Percentiles rank a stretch among this genome's conserved stretches.
These are phyloP conservation scores for Neoscytalidium dimidiatum DNA, from an alignment of 2,329 filamentous ascomycete species.

Conservation along the genomic window DNA sequence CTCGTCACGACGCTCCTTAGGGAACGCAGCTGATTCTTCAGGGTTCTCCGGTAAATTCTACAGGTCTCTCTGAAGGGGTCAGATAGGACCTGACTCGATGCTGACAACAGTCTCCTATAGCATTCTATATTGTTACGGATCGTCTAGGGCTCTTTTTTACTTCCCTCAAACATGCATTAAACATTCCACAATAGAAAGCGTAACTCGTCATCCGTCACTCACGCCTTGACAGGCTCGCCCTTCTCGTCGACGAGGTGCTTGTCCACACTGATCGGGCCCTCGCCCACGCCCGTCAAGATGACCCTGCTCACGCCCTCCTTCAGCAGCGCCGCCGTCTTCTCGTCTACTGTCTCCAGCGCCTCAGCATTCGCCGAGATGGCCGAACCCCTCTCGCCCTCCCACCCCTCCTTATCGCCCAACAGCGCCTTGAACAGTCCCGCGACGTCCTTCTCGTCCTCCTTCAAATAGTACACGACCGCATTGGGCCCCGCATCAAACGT, in stretches of 20 bases:
- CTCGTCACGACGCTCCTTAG: too few relatives aligned
- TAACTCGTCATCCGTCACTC: not conserved
- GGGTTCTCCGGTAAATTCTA: too few relatives aligned
- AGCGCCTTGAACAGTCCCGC: conserved; percentile 76
- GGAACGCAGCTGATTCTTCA: too few relatives aligned
- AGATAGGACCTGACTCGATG: too few relatives aligned
- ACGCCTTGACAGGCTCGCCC: conserved; percentile 30
- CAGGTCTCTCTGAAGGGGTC: too few relatives aligned
- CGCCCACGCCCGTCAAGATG: conserved; percentile 88
- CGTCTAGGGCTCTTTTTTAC: too few relatives aligned
- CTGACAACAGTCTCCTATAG: too few relatives aligned
- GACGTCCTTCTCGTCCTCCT: conserved; percentile 71
- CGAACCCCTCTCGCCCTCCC: conserved; percentile 60
- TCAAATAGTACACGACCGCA: conserved; percentile 92
- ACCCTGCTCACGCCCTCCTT: conserved; percentile 82
- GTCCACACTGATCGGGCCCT: conserved; percentile 80
- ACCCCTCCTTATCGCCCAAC: conserved; percentile 67
- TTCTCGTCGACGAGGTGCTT: conserved; percentile 73
- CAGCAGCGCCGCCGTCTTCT: conserved; percentile 51
- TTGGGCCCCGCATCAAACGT: conserved; percentile 98
- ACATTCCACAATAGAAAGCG: not conserved
- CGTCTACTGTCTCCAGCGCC: conserved; percentile 64
- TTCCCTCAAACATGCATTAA: too few relatives aligned
- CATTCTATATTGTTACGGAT: too few relatives aligned
- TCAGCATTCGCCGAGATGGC: conserved; percentile 51